phyloP scores from a whole-genome alignment of 1,284 basidiomycete genomes.

The Ustilago curta region DNA sequence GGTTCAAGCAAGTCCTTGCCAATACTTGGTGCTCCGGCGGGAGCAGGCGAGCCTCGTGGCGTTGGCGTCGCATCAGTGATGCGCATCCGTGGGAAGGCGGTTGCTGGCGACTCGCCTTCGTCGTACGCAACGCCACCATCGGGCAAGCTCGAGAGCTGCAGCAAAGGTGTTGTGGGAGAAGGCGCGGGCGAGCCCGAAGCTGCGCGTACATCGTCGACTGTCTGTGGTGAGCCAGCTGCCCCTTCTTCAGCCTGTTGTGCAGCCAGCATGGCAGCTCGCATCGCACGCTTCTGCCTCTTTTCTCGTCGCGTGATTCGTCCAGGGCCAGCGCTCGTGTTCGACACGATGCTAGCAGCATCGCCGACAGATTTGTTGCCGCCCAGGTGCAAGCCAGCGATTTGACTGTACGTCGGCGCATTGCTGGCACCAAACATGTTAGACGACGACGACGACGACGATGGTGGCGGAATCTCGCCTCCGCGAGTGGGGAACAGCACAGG shows the following conservation, averaged over 20 bases:
- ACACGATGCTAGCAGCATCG: conserved; percentile 41
- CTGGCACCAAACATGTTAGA: conserved; percentile 18
- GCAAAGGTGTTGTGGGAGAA: conserved; percentile 34
- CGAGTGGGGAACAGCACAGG: conserved; percentile 60
- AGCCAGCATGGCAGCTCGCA: conserved; percentile 41
- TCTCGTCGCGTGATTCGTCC: conserved; percentile 59
- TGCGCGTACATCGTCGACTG: conserved; percentile 10
- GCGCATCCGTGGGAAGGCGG: conserved; percentile 57
- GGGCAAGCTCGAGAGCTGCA: conserved; percentile 29
- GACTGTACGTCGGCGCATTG: conserved; percentile 32
- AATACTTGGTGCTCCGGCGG: conserved; percentile 16
- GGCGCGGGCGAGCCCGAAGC: conserved; percentile 39
- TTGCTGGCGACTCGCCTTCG: conserved; percentile 53
- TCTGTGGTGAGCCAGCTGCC: conserved; percentile 17
- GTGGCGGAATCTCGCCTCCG: conserved; percentile 45
- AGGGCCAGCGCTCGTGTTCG: conserved; percentile 42
- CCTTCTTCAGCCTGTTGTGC: conserved; percentile 24
- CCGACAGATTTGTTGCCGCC: conserved; percentile 24
- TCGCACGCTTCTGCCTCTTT: conserved; percentile 58
- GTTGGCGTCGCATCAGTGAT: conserved; percentile 61
- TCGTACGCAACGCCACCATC: conserved; percentile 22
- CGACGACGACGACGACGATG: conserved; percentile 35
- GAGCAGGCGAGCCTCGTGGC: conserved; percentile 57
- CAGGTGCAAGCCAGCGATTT: conserved; percentile 34
- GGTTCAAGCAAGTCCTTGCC: conserved; percentile 46